Evolutionary conservation across 805 yeast genomes (phyloP).

Genomic region (Cyberlindnera maritima): DNA sequence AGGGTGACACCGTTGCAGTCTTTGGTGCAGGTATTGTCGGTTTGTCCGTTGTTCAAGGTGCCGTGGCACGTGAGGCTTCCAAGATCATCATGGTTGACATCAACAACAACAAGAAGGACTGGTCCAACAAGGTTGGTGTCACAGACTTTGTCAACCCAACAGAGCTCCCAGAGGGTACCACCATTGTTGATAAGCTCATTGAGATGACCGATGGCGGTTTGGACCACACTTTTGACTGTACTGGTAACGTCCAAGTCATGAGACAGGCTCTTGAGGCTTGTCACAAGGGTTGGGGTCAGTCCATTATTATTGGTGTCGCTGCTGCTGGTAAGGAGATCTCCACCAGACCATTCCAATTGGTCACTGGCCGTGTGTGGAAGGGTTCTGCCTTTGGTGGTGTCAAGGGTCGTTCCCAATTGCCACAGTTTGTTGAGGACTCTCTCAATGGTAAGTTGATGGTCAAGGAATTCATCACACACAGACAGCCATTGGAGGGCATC

Average conservation of each 20-base stretch:
- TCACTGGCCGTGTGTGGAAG: conserved; percentile 97
- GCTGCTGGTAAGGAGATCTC: conserved; percentile 97
- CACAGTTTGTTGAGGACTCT: conserved; percentile 84
- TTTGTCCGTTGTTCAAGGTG: conserved; percentile 94
- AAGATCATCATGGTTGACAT: conserved; percentile 84
- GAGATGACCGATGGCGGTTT: conserved; percentile 97
- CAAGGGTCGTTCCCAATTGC: conserved; percentile 95
- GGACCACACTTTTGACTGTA: conserved; percentile 95
- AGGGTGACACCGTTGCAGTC: conserved; percentile 92
- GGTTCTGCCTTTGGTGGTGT: conserved; percentile 99
- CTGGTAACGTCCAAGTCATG: conserved; percentile 95
- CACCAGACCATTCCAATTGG: conserved; percentile 98
- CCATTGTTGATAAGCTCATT: conserved; percentile 74
- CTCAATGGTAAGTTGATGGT: conserved; percentile 78
- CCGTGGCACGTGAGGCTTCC: conserved; percentile 75
- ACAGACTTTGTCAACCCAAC: conserved; percentile 87
- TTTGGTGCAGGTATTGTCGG: conserved; percentile 99
- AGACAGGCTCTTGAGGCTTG: conserved; percentile 94
- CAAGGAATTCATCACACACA: conserved; percentile 93
- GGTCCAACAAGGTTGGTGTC: conserved; percentile 96
- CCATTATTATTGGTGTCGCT: conserved; percentile 95
- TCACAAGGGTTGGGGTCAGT: conserved; percentile 99
- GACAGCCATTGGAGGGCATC: conserved; percentile 72
- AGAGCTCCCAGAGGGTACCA: conserved; percentile 70
- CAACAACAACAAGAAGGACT: conserved; percentile 73